A percentile compares a stretch with the other conserved stretches of the same genome.
Conservation (phyloP, 1,284 basidiomycete genomes). For the Chondrostereum purpureum region DNA sequence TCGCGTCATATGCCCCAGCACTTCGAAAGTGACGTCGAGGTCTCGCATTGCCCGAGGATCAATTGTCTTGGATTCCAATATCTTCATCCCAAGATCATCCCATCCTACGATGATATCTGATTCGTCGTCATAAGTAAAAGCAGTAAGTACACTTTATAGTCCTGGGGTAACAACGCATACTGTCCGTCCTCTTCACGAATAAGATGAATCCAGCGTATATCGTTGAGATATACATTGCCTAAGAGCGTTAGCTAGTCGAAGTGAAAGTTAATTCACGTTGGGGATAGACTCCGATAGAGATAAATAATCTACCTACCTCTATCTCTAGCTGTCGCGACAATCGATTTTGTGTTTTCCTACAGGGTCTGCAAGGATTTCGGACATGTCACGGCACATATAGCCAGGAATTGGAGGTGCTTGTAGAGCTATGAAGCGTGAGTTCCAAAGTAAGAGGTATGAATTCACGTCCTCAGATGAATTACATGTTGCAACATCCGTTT, state of each 20-base stretch:
- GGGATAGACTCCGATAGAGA: no score
- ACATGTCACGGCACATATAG: no score
- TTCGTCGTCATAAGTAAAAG: conserved; percentile 24
- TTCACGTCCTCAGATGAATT: no score
- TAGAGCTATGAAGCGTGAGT: no score
- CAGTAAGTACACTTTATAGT: conserved; percentile 20
- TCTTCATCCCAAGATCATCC: conserved; percentile 20
- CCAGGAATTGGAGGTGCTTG: no score
- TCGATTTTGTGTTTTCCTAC: no score
- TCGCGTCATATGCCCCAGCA: conserved; percentile 37
- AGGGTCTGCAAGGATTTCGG: no score
- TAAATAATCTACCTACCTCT: no score
- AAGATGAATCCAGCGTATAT: conserved; percentile 39
- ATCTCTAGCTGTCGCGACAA: no score
- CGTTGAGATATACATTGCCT: conserved; percentile 31
- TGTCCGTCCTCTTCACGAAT: conserved; percentile 22
- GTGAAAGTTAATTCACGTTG: no score
- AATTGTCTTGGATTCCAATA: conserved; percentile 27
- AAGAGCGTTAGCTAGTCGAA: conserved; percentile 31
- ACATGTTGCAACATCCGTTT: no score
- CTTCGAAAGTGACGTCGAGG: conserved; percentile 33
- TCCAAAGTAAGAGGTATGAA: no score
- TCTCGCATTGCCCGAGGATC: conserved; percentile 29
- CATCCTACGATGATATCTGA: conserved; percentile 30
- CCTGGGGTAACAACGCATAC: conserved; percentile 28